Conservation (phyloP, 108 stramenopile species). For the Skeletonema potamos region DNA sequence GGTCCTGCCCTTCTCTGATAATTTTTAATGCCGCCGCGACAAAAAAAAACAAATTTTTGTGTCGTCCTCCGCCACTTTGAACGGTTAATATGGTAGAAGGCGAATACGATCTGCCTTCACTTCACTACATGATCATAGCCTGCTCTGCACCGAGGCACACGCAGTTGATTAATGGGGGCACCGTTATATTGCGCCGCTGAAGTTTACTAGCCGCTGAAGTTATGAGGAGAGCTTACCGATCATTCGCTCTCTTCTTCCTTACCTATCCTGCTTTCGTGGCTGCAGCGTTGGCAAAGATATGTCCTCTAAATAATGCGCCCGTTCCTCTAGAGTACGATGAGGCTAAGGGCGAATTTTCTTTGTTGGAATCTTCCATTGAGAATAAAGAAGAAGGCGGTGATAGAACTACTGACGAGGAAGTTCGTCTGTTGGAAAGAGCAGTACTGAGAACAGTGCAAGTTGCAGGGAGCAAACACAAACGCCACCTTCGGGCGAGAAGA, state of each 20-base stretch:
- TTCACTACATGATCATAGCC: too few relatives aligned
- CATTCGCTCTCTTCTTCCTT: background rate
- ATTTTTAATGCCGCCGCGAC: too few relatives aligned
- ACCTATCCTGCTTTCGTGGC: background rate
- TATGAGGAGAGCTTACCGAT: background rate
- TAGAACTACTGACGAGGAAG: background rate
- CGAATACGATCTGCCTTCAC: too few relatives aligned
- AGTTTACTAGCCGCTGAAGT: too few relatives aligned
- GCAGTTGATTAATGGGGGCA: too few relatives aligned
- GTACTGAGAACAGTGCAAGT: background rate
- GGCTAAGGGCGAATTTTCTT: conserved; percentile 14
- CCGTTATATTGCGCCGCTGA: too few relatives aligned
- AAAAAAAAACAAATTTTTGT: too few relatives aligned
- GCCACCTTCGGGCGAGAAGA: background rate
- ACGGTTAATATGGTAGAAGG: too few relatives aligned
- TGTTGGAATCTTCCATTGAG: background rate
- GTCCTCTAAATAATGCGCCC: background rate
- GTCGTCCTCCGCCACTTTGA: too few relatives aligned
- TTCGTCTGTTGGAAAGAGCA: background rate
- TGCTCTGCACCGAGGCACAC: too few relatives aligned
- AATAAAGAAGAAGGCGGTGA: background rate
- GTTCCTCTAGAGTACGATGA: conserved; percentile 34
- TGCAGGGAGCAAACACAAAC: background rate
- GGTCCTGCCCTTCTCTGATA: too few relatives aligned
- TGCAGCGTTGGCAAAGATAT: background rate